These are phyloP conservation scores for Boletus austroedulis DNA, from an alignment of 1,284 basidiomycete genomes.

Conservation along the genomic window DNA sequence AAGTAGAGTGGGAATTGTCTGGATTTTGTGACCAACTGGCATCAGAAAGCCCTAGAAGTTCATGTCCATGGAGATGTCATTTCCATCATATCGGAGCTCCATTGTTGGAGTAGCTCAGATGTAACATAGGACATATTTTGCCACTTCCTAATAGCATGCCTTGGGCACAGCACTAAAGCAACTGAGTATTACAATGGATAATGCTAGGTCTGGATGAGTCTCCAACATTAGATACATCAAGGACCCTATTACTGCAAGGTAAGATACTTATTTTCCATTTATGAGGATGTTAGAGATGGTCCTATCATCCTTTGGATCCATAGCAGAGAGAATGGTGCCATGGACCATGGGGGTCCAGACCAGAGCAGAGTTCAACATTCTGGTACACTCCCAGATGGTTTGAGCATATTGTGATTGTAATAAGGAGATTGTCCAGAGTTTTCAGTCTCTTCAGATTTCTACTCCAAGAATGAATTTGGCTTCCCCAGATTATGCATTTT, in stretches of 20 bases:
- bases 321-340: too few species aligned
- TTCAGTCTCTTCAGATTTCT: too few species aligned
- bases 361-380: too few species aligned
- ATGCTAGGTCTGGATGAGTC: neutral
- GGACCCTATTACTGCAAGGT: neutral
- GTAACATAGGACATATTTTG: neutral
- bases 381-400: too few species aligned
- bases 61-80: neutral
- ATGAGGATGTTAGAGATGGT: neutral
- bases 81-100: neutral
- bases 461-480: too few species aligned
- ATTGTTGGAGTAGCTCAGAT: neutral
- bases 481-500: too few species aligned
- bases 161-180: neutral
- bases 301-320: neutral
- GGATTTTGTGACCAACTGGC: neutral
- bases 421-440: too few species aligned
- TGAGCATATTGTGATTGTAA: too few species aligned
- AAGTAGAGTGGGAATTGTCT: neutral
- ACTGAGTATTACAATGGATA: neutral
- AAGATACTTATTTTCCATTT: neutral
- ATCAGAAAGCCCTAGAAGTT: neutral
- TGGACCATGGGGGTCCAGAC: too few species aligned
- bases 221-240: neutral
- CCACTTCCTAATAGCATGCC: neutral